These are phyloP conservation scores for Thielaviopsis musarum DNA, from an alignment of 2,329 filamentous ascomycete genomes.

Conservation along the genomic window DNA sequence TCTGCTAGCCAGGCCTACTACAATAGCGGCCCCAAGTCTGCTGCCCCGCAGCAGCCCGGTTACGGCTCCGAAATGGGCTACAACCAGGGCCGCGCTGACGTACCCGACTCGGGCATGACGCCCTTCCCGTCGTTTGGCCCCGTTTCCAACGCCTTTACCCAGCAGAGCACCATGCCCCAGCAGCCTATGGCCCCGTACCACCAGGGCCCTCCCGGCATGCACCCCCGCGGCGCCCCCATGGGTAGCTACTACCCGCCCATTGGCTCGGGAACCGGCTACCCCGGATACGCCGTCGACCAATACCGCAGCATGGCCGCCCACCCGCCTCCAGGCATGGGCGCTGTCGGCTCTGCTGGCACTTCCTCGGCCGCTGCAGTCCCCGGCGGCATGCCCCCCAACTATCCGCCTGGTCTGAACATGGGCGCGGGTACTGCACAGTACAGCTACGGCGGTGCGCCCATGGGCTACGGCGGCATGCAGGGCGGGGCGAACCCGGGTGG, in stretches of 20 bases:
- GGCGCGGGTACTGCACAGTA: constrained; percentile 21
- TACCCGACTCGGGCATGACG: constrained; percentile 22
- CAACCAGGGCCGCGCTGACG: constrained; percentile 34
- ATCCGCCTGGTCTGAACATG: constrained; percentile 32
- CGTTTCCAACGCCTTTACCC: constrained; percentile 35
- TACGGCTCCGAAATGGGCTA: constrained; percentile 35
- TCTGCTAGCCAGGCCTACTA: constrained; percentile 31
- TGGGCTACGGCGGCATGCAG: constrained; percentile 24
- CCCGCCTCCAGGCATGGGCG: constrained; percentile 23
- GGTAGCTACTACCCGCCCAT: constrained; percentile 40
- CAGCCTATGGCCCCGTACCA: constrained; percentile 30
- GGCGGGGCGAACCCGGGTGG: constrained; percentile 27
- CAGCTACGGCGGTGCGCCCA: constrained; percentile 30
- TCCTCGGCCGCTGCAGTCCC: constrained; percentile 29
- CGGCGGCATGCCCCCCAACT: constrained; percentile 27
- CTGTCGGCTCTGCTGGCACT: constrained; percentile 33
- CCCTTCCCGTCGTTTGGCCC: constrained; percentile 34
- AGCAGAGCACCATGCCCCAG: constrained; percentile 26
- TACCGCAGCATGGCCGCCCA: constrained; percentile 40
- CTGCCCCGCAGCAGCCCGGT: constrained; percentile 19
- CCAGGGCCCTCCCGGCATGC: constrained; percentile 36
- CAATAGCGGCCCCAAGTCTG: constrained; percentile 29
- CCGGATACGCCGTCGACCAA: constrained; percentile 31
- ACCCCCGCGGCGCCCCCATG: constrained; percentile 37
- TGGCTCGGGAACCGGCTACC: constrained; percentile 31